phyloP scores from a whole-genome alignment of 2,329 filamentous ascomycete species.

The Fusarium sp. region DNA sequence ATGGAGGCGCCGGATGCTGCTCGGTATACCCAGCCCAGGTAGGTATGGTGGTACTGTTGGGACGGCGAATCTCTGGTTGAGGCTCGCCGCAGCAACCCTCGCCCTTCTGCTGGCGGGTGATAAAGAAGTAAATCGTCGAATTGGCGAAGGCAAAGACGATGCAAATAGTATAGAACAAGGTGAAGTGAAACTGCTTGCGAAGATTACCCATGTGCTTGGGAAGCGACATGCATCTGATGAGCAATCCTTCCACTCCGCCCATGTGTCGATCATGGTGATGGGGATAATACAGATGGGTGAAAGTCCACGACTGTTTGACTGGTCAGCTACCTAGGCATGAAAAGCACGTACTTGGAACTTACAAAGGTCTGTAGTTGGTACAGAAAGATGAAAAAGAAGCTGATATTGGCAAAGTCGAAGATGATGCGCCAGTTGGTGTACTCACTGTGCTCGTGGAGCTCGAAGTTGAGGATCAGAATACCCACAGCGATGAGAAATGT shows the following conservation, averaged over 20 bases:
- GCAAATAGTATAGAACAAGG: conserved; percentile 62
- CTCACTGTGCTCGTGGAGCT: conserved; percentile 56
- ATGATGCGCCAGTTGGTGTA: conserved; percentile 57
- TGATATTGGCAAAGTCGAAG: conserved; percentile 64
- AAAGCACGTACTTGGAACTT: conserved; percentile 39
- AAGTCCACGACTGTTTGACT: conserved; percentile 61
- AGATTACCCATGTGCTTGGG: conserved; percentile 57
- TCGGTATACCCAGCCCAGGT: conserved; percentile 19
- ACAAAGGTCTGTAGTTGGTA: conserved; percentile 64
- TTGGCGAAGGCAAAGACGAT: conserved; percentile 64
- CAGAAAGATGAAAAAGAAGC: conserved; percentile 56
- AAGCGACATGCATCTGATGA: conserved; percentile 59
- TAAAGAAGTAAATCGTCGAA: conserved; percentile 63
- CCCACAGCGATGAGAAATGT: conserved; percentile 58
- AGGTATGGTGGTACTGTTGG: conserved; percentile 14
- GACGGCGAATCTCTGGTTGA: conserved; percentile 12
- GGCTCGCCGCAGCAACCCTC: conserved; percentile 23
- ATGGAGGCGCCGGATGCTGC: conserved; percentile 38
- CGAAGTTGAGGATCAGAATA: conserved; percentile 60
- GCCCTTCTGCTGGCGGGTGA: conserved; percentile 52
- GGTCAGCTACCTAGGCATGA: neutral
- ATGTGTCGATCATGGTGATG: conserved; percentile 53
- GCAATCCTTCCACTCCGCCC: conserved; percentile 52
- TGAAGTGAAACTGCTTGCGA: conserved; percentile 62
- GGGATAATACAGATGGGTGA: conserved; percentile 64